Percentiles rank a stretch among this genome's conserved stretches.
Evolutionary conservation across 768 basidiomycete species (phyloP).

Genomic region (Leccinellum albellum): DNA sequence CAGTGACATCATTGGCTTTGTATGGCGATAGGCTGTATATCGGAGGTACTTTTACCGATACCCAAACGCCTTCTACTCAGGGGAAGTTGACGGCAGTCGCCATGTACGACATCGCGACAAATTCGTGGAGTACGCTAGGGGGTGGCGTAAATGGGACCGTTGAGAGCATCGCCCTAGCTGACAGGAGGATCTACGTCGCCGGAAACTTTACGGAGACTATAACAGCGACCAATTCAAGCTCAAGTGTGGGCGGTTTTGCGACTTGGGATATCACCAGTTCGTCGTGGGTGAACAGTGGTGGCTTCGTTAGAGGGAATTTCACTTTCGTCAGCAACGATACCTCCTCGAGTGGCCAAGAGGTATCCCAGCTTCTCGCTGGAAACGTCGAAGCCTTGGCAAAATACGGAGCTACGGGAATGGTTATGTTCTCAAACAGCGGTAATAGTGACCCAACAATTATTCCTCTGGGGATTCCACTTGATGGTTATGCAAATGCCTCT

Average conservation of each 20-base stretch:
- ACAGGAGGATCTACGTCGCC: conserved; percentile 55
- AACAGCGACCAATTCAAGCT: conserved; percentile 34
- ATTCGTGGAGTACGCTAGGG: conserved; percentile 64
- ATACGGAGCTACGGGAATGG: conserved; percentile 78
- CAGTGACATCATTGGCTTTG: conserved; percentile 65
- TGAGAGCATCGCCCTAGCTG: conserved; percentile 48
- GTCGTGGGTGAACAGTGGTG: conserved; percentile 71
- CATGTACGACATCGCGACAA: conserved; percentile 60
- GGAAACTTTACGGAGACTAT: conserved; percentile 69
- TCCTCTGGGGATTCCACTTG: conserved; percentile 59
- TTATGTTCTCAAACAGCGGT: conserved; percentile 70
- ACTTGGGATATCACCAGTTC: conserved; percentile 60
- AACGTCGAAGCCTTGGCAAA: conserved; percentile 51
- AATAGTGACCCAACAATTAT: conserved; percentile 50
- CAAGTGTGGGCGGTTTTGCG: conserved; percentile 60
- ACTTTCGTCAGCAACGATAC: conserved; percentile 68
- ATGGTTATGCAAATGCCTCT: conserved; percentile 32
- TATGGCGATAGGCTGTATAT: conserved; percentile 68
- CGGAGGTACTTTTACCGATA: conserved; percentile 85
- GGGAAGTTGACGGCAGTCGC: conserved; percentile 60
- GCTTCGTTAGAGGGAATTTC: conserved; percentile 70
- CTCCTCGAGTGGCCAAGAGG: conserved; percentile 35
- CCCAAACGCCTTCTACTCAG: conserved; percentile 48
- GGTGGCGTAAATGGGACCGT: conserved; percentile 79
- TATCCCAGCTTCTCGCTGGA: conserved; percentile 65